Evolutionary conservation across 352 stramenopile species (phyloP).

Genomic region (Paralagenidium karlingii): DNA sequence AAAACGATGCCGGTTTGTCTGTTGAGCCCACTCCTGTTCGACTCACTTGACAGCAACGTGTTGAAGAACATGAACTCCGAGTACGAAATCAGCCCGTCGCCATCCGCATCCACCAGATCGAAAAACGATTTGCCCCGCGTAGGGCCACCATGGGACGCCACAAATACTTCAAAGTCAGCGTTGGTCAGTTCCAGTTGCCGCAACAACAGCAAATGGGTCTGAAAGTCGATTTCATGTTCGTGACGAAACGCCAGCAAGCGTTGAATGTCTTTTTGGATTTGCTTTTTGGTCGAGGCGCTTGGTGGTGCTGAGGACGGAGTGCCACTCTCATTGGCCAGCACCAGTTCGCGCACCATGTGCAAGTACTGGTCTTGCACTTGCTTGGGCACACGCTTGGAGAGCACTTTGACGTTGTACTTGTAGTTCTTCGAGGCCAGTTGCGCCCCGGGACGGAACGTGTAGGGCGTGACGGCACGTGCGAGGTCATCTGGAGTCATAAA

Average conservation of each 20-base stretch:
- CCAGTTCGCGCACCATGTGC: slow-evolving; percentile 27
- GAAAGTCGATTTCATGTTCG: slow-evolving; percentile 53
- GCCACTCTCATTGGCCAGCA: slow-evolving; percentile 38
- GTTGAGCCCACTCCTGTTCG: too few relatives aligned
- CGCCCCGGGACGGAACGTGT: slow-evolving; percentile 61
- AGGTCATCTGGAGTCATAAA: slow-evolving; percentile 80
- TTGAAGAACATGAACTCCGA: slow-evolving; percentile 86
- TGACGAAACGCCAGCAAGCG: slow-evolving; percentile 40
- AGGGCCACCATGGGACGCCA: slow-evolving; percentile 30
- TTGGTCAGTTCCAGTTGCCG: slow-evolving; percentile 68
- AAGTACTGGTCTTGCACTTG: slow-evolving; percentile 40
- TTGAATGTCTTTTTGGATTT: slow-evolving; percentile 18
- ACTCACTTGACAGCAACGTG: slow-evolving; percentile 71
- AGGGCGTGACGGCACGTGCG: slow-evolving; percentile 70
- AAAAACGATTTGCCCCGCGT: slow-evolving; percentile 62
- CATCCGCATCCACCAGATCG: slow-evolving; percentile 73
- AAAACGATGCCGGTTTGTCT: background rate
- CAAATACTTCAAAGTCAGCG: slow-evolving; percentile 68
- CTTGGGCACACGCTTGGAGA: slow-evolving; percentile 7
- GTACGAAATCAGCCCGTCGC: slow-evolving; percentile 81
- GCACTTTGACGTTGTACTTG: slow-evolving; percentile 69
- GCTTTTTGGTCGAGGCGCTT: background rate
- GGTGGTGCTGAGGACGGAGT: too few relatives aligned
- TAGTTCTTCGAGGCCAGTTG: slow-evolving; percentile 66
- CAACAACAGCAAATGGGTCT: slow-evolving; percentile 72